phyloP scores from a whole-genome alignment of 2,329 filamentous ascomycete species.

The Cryphonectria parasitica region DNA sequence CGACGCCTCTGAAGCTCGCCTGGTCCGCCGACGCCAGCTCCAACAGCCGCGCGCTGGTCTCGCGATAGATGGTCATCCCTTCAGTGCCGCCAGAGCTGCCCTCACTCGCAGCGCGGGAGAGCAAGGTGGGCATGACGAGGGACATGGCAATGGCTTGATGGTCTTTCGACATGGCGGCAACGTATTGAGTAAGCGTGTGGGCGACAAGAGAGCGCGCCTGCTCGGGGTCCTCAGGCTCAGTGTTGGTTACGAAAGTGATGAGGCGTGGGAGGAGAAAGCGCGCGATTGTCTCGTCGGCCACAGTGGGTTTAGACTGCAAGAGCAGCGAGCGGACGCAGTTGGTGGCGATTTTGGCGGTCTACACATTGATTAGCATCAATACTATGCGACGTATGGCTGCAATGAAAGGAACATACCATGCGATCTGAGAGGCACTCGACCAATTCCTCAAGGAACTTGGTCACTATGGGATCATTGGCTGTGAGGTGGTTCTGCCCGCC shows the following conservation, averaged over 20 bases:
- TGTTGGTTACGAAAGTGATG: conserved; percentile 73
- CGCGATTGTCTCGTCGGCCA: conserved; percentile 73
- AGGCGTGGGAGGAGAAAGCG: conserved; percentile 76
- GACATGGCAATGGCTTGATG: conserved; percentile 67
- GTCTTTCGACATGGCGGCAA: conserved; percentile 51
- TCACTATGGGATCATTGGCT: conserved; percentile 74
- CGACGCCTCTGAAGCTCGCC: conserved; percentile 71
- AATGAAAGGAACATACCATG: conserved; percentile 56
- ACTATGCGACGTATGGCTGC: background rate
- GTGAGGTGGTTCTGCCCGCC: conserved; percentile 75
- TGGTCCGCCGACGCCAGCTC: conserved; percentile 82
- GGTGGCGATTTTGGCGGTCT: conserved; percentile 86
- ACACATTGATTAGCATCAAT: conserved; percentile 31
- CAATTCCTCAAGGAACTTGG: conserved; percentile 77
- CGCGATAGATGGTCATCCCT: conserved; percentile 61
- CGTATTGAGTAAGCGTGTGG: conserved; percentile 76
- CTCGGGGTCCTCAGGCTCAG: conserved; percentile 77
- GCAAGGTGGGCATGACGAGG: conserved; percentile 75
- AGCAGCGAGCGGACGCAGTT: conserved; percentile 88
- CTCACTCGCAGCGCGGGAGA: conserved; percentile 72
- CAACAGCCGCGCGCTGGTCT: conserved; percentile 76
- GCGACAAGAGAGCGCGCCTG: conserved; percentile 71
- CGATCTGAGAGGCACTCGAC: conserved; percentile 81
- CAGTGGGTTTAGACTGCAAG: conserved; percentile 63
- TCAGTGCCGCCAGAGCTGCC: conserved; percentile 44